A percentile compares a stretch with the other conserved stretches of the same genome.
These are phyloP conservation scores for Phaseolus coccineus DNA, from an alignment of 331 rosid genomes.

Conservation along the genomic window DNA sequence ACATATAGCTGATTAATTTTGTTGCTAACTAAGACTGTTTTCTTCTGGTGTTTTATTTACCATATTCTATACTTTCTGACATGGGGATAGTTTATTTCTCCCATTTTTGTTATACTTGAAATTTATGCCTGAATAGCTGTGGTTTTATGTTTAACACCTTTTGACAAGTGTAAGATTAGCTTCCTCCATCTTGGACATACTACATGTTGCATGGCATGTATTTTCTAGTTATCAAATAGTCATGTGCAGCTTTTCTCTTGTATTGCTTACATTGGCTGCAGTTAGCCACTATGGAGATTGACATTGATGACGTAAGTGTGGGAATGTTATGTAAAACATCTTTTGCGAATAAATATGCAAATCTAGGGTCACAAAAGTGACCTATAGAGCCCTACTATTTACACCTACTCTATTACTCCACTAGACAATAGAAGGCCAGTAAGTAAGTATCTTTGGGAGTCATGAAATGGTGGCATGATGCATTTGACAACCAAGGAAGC, in stretches of 20 bases:
- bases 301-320: neutral
- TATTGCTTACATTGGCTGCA: neutral
- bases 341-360: neutral
- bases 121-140: neutral
- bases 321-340: neutral
- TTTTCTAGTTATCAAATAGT: neutral
- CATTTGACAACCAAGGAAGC: conserved; percentile 4
- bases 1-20: conserved; percentile 12
- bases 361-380: conserved; percentile 11
- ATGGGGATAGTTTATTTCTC: conserved; percentile 1
- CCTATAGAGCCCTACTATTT: neutral
- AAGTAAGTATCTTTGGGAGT: neutral
- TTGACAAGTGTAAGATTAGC: neutral
- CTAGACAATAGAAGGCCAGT: neutral
- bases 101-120: conserved; percentile 2
- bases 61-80: neutral
- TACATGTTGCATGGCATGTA: neutral
- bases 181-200: neutral
- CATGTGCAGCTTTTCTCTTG: neutral
- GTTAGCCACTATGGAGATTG: conserved; percentile 12
- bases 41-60: conserved; percentile 10
- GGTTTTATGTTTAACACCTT: neutral
- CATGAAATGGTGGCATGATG: neutral
- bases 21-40: conserved; percentile 6
- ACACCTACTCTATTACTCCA: neutral